Evolutionary conservation across 176 grass and related monocot species (phyloP), one percentile per base, ranked within the genome.

Genomic region (Pontederia crassipes): DNA sequence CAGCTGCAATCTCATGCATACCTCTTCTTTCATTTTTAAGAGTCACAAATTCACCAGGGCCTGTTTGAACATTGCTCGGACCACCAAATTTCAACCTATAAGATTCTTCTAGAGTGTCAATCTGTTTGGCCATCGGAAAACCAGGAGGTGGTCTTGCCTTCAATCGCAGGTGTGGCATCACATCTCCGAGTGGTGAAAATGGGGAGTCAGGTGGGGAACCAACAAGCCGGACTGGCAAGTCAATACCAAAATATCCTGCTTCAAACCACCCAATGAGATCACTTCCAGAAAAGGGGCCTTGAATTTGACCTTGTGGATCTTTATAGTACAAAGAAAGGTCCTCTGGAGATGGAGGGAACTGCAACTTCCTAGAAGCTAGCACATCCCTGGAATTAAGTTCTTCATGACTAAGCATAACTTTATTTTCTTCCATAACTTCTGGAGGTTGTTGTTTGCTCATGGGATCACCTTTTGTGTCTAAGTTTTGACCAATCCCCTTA

Each of bases 201-300:
- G 88, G 94, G 48, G 78, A 52, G 79, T 99, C 85, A 63, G 68
- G 64, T 14, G 79, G 79, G 32, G 71, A 82, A 81, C 75, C 82
- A 47, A 46, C 77, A 71, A 81, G 71, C 52, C 94, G 71, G 51
- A 99, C 88, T 62, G 82, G 74, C 62, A 99, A 85, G 79, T 99
- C 85, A 56, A 99, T 93, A 74, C 94, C 94, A 74, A 99, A 99
- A 80, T 83, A 99, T 66, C 81, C 70, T 58, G 94, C 82, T 71
- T 99, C 94, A 57, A 85, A 99, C 94, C 94, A 99, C 47, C 77
- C 71, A 78, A 99, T 89, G 32, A 99, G 78, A 74, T 99, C 88
- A 11, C 80, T 84, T 67, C 94, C 94, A 83, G 84, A 81, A 76
- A 99, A 99, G 24, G 94, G 94, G 61, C 94, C 94, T 80, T 93